These are phyloP conservation scores for Chimonanthus praecox DNA, from an alignment of 164 flowering plant genomes.

Conservation along the genomic window DNA sequence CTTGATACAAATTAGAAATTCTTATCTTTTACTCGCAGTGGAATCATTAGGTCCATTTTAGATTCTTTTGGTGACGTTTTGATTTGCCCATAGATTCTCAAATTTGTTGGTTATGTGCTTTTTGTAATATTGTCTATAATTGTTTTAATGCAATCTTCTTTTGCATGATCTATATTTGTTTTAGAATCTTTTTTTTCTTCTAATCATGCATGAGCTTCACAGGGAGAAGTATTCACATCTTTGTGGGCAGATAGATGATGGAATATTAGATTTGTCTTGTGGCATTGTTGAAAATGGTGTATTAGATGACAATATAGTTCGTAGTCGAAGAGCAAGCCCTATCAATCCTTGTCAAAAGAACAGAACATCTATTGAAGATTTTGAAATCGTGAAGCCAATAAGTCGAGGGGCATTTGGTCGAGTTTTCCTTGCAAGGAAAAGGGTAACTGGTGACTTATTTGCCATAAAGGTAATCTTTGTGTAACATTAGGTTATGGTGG, in stretches of 20 bases:
- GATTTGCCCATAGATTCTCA: not conserved
- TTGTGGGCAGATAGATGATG: conserved; percentile 86
- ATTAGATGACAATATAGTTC: conserved; percentile 59
- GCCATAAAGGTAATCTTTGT: conserved; percentile 69
- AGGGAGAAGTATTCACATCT: conserved; percentile 89
- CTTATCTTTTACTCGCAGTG: not conserved
- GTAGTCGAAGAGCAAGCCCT: conserved; percentile 76
- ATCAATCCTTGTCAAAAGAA: conserved; percentile 62
- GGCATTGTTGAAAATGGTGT: conserved; percentile 66
- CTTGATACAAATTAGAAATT: not conserved
- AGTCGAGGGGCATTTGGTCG: conserved; percentile 98
- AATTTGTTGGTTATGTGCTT: not conserved
- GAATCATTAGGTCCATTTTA: not conserved
- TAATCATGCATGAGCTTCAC: conserved; percentile 16
- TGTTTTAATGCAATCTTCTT: not conserved
- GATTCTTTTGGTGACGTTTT: not conserved
- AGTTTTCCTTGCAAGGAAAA: conserved; percentile 91
- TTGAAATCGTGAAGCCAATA: conserved; percentile 94
- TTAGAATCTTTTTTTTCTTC: not conserved
- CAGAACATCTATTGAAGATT: conserved; percentile 93
- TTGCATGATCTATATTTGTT: not conserved
- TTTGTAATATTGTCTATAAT: not conserved
- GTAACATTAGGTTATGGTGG: too few relatives aligned
- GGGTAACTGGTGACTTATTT: conserved; percentile 92
- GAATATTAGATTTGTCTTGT: conserved; percentile 48